A percentile compares a stretch with the other conserved stretches of the same genome.
Evolutionary conservation across 208 protist genomes (phyloP).

Genomic region (Trypanosoma avium): DNA sequence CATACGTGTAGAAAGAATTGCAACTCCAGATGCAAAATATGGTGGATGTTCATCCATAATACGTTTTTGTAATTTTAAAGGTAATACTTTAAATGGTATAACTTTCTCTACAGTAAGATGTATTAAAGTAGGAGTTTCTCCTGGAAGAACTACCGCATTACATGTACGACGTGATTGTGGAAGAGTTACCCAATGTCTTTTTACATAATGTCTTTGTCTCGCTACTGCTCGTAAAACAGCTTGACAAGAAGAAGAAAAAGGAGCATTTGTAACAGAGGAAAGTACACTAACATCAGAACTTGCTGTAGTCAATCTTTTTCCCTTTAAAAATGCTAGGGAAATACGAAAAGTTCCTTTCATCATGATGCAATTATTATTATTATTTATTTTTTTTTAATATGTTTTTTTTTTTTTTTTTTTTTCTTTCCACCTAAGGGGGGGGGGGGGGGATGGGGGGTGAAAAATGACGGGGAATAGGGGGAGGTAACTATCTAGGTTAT

Average conservation of each 20-base stretch:
- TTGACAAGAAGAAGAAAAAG: constrained; percentile 67
- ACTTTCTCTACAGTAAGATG: constrained; percentile 81
- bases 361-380: neutral
- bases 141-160: constrained; percentile 72
- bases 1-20: constrained; percentile 77
- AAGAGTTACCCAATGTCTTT: constrained; percentile 78
- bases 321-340: constrained; percentile 3
- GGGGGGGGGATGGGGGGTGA: no score
- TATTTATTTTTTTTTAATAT: neutral
- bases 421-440: no score
- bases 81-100: constrained; percentile 54
- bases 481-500: no score
- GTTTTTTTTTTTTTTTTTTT: neutral
- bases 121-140: constrained; percentile 59
- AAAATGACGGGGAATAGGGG: no score
- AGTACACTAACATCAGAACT: constrained; percentile 42
- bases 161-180: constrained; percentile 72
- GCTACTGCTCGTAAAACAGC: constrained; percentile 38
- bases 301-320: constrained; percentile 15
- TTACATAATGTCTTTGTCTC: constrained; percentile 46
- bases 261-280: constrained; percentile 72
- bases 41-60: constrained; percentile 87
- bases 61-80: constrained; percentile 53
- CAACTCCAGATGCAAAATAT: constrained; percentile 87
- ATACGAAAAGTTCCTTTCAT: constrained; percentile 17